Conservation (phyloP, 768 basidiomycete genomes). For the Auricularia cornea region DNA sequence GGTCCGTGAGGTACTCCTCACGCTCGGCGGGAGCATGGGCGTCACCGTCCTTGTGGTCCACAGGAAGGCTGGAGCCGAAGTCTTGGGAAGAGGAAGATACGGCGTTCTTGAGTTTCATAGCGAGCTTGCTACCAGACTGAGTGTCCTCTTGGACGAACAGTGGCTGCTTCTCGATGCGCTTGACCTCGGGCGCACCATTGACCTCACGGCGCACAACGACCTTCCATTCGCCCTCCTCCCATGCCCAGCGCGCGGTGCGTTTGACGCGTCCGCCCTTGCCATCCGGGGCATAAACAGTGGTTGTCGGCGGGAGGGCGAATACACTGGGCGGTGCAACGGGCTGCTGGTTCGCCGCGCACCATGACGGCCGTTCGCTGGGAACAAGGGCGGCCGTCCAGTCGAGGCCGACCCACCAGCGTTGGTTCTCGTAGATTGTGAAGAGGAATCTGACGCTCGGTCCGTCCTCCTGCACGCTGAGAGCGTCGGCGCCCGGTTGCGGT, state of each 20-base stretch:
- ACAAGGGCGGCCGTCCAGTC: constrained; percentile 93
- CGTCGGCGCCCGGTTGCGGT: constrained; percentile 5
- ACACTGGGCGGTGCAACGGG: constrained; percentile 63
- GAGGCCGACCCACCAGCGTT: constrained; percentile 96
- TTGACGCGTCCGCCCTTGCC: constrained; percentile 37
- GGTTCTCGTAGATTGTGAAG: constrained; percentile 89
- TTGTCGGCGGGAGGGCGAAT: constrained; percentile 57
- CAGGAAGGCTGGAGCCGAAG: neutral
- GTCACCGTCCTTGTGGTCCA: constrained; percentile 4
- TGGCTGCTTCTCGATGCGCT: constrained; percentile 53
- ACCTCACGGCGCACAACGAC: constrained; percentile 51
- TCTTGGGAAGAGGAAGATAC: constrained; percentile 1
- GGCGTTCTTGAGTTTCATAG: neutral
- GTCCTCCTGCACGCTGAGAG: neutral
- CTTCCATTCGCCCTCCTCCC: constrained; percentile 89
- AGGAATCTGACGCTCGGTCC: constrained; percentile 50
- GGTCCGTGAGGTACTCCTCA: constrained; percentile 59
- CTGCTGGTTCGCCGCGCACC: constrained; percentile 53
- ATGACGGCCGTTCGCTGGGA: constrained; percentile 83
- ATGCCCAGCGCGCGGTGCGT: constrained; percentile 74
- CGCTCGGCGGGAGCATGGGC: constrained; percentile 18
- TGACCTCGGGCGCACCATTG: constrained; percentile 36
- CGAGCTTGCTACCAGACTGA: neutral
- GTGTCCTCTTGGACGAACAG: constrained; percentile 41
- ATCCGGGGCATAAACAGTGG: constrained; percentile 45